Percentiles rank a stretch among this genome's conserved stretches.
phyloP scores from a whole-genome alignment of 805 yeast species.

The Yarrowia deformans region DNA sequence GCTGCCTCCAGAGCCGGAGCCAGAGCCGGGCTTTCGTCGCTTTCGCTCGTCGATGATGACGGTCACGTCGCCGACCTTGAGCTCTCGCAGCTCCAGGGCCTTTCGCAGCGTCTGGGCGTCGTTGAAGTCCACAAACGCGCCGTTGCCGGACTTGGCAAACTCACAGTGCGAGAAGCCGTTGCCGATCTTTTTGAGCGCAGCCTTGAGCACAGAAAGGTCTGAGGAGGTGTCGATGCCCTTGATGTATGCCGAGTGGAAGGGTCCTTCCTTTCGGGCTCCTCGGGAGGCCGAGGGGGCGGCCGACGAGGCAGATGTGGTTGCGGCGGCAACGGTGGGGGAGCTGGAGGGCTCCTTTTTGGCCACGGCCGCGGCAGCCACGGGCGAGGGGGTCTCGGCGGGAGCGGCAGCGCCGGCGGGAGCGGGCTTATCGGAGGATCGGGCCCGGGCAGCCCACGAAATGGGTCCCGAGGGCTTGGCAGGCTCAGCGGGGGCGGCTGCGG shows the following conservation, averaged over 20 bases:
- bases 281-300: conserved; percentile 2
- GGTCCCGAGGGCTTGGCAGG: conserved; percentile 43
- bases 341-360: conserved; percentile 39
- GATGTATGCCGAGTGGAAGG: conserved; percentile 51
- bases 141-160: conserved; percentile 47
- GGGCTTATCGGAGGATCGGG: conserved; percentile 41
- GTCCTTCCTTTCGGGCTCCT: conserved; percentile 40
- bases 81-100: conserved; percentile 48
- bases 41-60: conserved; percentile 50
- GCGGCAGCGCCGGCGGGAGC: conserved; percentile 39
- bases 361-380: conserved; percentile 39
- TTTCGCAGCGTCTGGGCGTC: conserved; percentile 47
- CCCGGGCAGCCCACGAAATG: conserved; percentile 48
- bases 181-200: conserved; percentile 49
- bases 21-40: conserved; percentile 43
- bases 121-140: conserved; percentile 52
- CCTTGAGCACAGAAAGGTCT: conserved; percentile 45
- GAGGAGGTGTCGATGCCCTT: conserved; percentile 49
- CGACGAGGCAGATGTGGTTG: conserved; percentile 26
- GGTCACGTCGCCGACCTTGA: conserved; percentile 47
- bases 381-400: conserved; percentile 38
- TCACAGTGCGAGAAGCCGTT: conserved; percentile 49
- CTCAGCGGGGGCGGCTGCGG: conserved; percentile 17
- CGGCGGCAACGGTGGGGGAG: conserved; percentile 24
- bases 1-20: background rate